Evolutionary conservation across 1,284 basidiomycete genomes (phyloP), one percentile per base, ranked within the genome.

Genomic region (Naganishia sp.): DNA sequence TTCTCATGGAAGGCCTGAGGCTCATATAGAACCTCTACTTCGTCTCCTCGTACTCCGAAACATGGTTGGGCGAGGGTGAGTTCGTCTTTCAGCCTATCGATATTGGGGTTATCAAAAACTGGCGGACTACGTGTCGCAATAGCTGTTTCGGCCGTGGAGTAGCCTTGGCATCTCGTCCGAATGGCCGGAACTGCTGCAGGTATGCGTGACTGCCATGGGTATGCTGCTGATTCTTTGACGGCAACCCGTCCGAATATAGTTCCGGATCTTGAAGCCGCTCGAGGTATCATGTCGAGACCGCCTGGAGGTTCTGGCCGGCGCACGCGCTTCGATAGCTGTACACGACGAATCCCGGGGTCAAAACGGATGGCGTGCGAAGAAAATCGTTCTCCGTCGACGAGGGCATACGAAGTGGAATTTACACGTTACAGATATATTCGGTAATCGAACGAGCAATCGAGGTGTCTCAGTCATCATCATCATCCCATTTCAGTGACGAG

Each of bases 1-100:
- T 72, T 71, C 25, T 69, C 53, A 66, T 83, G 82, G 70, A 84
- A 84, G 50, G 78, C 72, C 6, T 71, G 68, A 0, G 83, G 83
- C 32, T 74, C 74, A 18, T 73, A 72, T 51, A 83, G 68, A 7
- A 84, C 73, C 28, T 72, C 69, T 35, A 83, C 74, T 67, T 80
- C 75, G 47, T 78, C 75, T 7, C 77, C 79, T 63, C 77, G 64
- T 0, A 79, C 74, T 1, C 75, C 76, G 63, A 83, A 83, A 61
- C 76, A 77, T 21, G 82, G 82, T 66, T 81, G 75, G 2, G 63
- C 61, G 7, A 60, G 61, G 17, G 47, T 58, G 28, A 70, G 55
- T 18, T 61, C 58, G 10, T 52, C 58, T 32, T 65, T 60, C 31
- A 70, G 51, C 28, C 55, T 54, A 18, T 63, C 39, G n/a, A 70